Conservation (phyloP, 192 early-diverging fungal species). For the Entophlyctis luteolus region DNA sequence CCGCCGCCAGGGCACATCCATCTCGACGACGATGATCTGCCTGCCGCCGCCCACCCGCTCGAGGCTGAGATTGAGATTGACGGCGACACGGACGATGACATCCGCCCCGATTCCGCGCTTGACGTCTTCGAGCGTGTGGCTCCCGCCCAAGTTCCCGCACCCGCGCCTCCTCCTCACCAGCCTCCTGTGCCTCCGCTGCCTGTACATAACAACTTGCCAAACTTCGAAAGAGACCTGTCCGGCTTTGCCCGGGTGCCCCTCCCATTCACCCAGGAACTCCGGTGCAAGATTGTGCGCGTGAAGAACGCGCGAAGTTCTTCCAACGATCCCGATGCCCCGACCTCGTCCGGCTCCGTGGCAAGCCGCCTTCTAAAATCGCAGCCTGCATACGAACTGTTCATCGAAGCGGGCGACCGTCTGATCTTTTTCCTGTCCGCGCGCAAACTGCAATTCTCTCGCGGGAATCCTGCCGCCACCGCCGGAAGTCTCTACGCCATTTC, state of each 20-base stretch:
- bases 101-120: not conserved
- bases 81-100: too few relatives aligned
- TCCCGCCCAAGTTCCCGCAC: not conserved
- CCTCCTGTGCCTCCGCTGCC: too few relatives aligned
- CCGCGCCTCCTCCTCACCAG: not conserved
- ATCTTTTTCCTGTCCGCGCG: conserved; percentile 64
- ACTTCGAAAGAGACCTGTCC: not conserved
- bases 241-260: conserved; percentile 41
- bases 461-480: too few relatives aligned
- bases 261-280: conserved; percentile 60
- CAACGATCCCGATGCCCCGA: not conserved
- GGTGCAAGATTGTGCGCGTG: conserved; percentile 62
- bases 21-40: too few relatives aligned
- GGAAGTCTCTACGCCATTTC: conserved; percentile 63
- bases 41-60: too few relatives aligned
- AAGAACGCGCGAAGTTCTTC: conserved; percentile 43
- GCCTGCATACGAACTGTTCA: conserved; percentile 66
- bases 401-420: conserved; percentile 48
- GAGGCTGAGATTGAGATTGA: too few relatives aligned
- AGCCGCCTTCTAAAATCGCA: conserved; percentile 54
- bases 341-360: too few relatives aligned
- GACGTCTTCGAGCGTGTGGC: not conserved
- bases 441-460: conserved; percentile 68
- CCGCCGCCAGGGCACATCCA: too few relatives aligned
- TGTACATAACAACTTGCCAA: too few relatives aligned